These are phyloP conservation scores for Erigeron canadensis DNA, from an alignment of 129 eudicot genomes.

Conservation along the genomic window DNA sequence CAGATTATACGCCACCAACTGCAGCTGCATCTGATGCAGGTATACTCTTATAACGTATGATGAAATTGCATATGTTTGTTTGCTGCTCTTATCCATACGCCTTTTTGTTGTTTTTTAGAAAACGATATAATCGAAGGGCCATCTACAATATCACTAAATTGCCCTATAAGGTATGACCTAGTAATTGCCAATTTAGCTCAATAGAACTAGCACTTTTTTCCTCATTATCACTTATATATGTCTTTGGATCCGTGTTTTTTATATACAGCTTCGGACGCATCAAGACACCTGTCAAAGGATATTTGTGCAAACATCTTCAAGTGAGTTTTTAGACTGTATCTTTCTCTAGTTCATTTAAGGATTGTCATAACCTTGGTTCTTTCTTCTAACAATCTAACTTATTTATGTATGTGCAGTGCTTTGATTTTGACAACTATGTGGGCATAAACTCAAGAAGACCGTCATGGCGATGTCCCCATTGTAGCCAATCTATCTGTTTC, in stretches of 20 bases:
- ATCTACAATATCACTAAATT: conserved; percentile 68
- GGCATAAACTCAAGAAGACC: conserved; percentile 82
- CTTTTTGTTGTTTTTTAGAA: conserved; percentile 38
- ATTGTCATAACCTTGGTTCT: background rate
- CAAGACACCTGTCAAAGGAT: conserved; percentile 76
- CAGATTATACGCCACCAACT: conserved; percentile 52
- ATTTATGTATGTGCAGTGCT: conserved; percentile 47
- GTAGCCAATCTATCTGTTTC: conserved; percentile 73
- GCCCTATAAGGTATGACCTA: conserved; percentile 48
- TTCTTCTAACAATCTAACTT: too few relatives aligned
- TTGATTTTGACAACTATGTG: conserved; percentile 76
- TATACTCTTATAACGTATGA: conserved; percentile 19
- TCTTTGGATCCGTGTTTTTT: conserved; percentile 21
- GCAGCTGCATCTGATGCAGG: conserved; percentile 57
- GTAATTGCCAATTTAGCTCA: conserved; percentile 8
- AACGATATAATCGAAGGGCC: conserved; percentile 72
- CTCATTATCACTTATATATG: background rate
- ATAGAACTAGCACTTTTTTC: conserved; percentile 1
- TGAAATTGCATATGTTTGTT: conserved; percentile 14
- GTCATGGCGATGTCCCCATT: conserved; percentile 87
- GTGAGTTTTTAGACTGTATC: conserved; percentile 32
- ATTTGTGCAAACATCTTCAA: conserved; percentile 76
- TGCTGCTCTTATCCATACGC: conserved; percentile 14
- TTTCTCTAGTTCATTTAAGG: background rate
- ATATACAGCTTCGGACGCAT: conserved; percentile 63